phyloP scores from a whole-genome alignment of 306 rosid species.

The Pyrus pyrifolia region DNA sequence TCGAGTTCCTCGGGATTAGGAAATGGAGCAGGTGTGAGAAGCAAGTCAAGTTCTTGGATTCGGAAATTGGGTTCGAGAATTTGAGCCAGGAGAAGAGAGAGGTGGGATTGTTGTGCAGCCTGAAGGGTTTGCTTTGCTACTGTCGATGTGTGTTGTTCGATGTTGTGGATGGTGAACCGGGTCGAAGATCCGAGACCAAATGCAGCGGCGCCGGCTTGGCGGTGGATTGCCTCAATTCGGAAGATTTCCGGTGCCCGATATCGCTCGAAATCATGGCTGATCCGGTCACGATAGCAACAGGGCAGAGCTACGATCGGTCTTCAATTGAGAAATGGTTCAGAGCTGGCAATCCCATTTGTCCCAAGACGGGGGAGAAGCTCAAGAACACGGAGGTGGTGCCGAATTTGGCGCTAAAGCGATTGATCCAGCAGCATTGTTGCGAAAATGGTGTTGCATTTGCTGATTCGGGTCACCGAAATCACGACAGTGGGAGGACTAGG shows the following conservation, averaged over 20 bases:
- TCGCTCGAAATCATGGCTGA: conserved; percentile 73
- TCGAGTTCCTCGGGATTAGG: conserved; percentile 48
- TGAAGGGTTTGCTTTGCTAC: conserved; percentile 52
- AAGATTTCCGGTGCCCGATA: conserved; percentile 85
- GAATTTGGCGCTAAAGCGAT: conserved; percentile 41
- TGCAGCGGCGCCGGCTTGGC: not conserved
- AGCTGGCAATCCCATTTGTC: conserved; percentile 57
- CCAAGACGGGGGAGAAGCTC: conserved; percentile 67
- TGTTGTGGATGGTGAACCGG: conserved; percentile 30
- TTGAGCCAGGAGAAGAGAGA: conserved; percentile 30
- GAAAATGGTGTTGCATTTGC: conserved; percentile 35
- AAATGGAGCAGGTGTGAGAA: conserved; percentile 56
- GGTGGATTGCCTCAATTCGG: conserved; percentile 30
- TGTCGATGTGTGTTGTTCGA: conserved; percentile 52
- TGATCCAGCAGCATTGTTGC: conserved; percentile 47
- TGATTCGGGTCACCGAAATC: conserved; percentile 30
- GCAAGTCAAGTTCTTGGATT: conserved; percentile 64
- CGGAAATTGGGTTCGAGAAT: conserved; percentile 50
- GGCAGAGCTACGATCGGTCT: conserved; percentile 79
- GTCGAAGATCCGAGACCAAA: conserved; percentile 20
- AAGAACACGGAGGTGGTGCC: conserved; percentile 49
- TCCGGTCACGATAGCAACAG: conserved; percentile 72
- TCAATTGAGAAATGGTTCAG: conserved; percentile 80
- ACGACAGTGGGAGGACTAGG: conserved; percentile 20
- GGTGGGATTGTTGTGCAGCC: conserved; percentile 26